Base-by-base conservation (phyloP, 768 basidiomycete genomes). In the Sporobolomyces phaffii region DNA sequence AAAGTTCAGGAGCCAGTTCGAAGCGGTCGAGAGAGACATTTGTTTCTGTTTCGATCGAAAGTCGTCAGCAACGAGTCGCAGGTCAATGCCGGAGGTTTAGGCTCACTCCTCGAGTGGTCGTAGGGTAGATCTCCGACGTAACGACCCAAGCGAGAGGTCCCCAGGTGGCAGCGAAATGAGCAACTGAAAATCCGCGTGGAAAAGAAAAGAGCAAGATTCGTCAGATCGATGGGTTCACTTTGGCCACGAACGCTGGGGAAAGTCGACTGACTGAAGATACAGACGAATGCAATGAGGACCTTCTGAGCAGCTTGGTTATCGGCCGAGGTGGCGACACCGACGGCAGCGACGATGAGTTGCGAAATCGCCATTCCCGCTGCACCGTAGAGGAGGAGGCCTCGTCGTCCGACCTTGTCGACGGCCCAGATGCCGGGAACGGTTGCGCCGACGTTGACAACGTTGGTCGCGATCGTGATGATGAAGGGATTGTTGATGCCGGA, bases 401-500 rank as follows among this genome's bases (percentile, higher is more conserved):
- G 86, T 71, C 90, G 89, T 73, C 90, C 90, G 74, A 87, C 82
- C 60, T 82, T 82, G 76, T 92, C 90, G 66, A 91, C 83, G 74
- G 85, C 83, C 79, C 82, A 89, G 13, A 59, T 22, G 5, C 63
- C 62, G 7, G 67, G 68, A 9, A 69, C n/a, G 28, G 61, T 62
- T 8, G 24, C 24, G 2, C 53, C 53, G 22, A 45, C 56, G 56
- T 89, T 87, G 79, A 91, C 86, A 75, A 88, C 82, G 74, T 83
- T 85, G 69, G 86, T 88, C 68, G 84, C 85, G 65, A 89, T 82
- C 59, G 82, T 79, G 76, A 84, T 84, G 53, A 87, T 76, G 84
- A 86, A 87, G 4, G 81, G 73, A 70, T 85, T 81, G 8, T 15
- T 11, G 52, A 66, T 72, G 14, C 68, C 68, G 0, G 43, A 29